Evolutionary conservation across 352 stramenopile genomes (phyloP), one percentile per base, ranked within the genome.

Genomic region (Phytophthora boehmeriae): DNA sequence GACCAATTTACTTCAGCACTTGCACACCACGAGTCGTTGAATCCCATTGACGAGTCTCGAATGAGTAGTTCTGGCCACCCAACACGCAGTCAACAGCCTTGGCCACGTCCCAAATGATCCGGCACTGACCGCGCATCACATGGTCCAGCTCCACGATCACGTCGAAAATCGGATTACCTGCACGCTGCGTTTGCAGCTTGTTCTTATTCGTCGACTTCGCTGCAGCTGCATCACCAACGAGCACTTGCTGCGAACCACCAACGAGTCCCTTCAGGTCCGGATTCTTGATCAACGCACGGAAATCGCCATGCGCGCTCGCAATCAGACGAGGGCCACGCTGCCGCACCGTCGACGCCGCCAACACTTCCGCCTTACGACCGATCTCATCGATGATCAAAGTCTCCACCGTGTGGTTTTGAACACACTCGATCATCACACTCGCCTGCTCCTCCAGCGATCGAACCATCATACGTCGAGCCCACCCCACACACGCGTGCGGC

Each of bases 301-400:
- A 77, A 58, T 95, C 77, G 35, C 90, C 92, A 49, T 97, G 89
- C 1, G 89, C 87, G 52, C 80, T 95, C 16, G 89, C 90, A 38
- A 97, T 88, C 32, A 97, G 56, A 13, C 89, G 75, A 9, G 92
- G 85, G 17, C 89, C 89, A 17, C 90, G 77, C 63, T 95, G 71
- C 9, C 83, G 83, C 51, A 76, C 73, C 8, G 83, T 94, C 11
- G 66, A 75, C 20, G 85, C 81, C 25, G 84, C 77, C 52, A 86
- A 68, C 17, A 97, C 90, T 47, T 97, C 90, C 16, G 63, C 76
- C 9, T 78, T 80, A 27, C 87, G 73, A 35, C 88, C 85, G 60
- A 97, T 93, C 62, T 98, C 90, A 68, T 98, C 90, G 44, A 97
- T 80, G 27, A 97, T 83, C 39, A 97, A 78, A 22, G 83, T 91